Evolutionary conservation across 1,284 basidiomycete genomes (phyloP), one percentile per base, ranked within the genome.

Genomic region (Ceratorhiza oryzae-sativae): DNA sequence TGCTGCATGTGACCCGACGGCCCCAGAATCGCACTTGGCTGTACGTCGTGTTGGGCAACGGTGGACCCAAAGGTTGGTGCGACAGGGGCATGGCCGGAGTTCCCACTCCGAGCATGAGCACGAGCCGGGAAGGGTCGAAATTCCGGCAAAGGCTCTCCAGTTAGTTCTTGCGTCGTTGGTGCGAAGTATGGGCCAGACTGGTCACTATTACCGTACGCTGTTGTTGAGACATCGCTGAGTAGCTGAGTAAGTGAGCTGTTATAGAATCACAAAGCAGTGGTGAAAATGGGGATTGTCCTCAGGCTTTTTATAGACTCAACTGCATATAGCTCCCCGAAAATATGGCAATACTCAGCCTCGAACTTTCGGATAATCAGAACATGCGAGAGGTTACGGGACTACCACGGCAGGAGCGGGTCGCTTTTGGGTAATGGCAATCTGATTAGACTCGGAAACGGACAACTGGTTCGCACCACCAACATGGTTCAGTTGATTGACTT

Each of bases 81-180:
- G 0, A 6, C n/a, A 36, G 34, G 32, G 23, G n/a, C 15, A 36
- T 18, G 30, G 9, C 27, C 20, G 20, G 32, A 2, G 23, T n/a
- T 23, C 32, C 34, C n/a, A n/a, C n/a, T n/a, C n/a, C n/a, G n/a
- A n/a, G n/a, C n/a, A n/a, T n/a, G 63, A 27, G 12, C 18, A 20
- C 63, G 63, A 30, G 63, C 48, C 9, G 63, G 63, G 41, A 67
- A 67, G 9, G 63, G n/a, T 15, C 25, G 63, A 55, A 67, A 67
- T 20, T 30, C 45, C 5, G 62, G 62, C 6, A 65, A 23, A 3
- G 62, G n/a, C 32, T 41, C 30, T 18, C 39, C 51, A 25, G 18
- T 34, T 32, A 6, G 30, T 9, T 27, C 13, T 27, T 56, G 49
- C 12, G 15, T 8, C 20, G 23, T 36, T 27, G 51, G 48, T 12